Evolutionary conservation across 2,329 filamentous ascomycete species (phyloP), one percentile per base, ranked within the genome.

Genomic region (Ophiostoma sp.): DNA sequence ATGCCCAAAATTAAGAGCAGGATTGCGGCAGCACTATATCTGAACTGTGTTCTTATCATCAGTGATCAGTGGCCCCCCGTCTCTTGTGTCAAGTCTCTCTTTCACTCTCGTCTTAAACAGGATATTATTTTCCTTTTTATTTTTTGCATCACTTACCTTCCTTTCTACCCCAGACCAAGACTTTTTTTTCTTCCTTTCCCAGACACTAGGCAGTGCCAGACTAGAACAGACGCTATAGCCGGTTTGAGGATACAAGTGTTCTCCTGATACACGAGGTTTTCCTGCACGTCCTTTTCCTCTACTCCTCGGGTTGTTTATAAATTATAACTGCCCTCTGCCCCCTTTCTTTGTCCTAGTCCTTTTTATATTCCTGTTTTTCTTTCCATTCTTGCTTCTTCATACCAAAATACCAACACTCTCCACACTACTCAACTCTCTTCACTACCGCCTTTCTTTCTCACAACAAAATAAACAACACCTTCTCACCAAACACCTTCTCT

Each of bases 91-190:
- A n/a, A n/a, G n/a, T 17, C 59, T 19, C 42, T 9, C 66, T 19
- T 31, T 57, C 36, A 25, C 39, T 50, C 42, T 31, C 3, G 42
- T 22, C 31, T 55, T 28, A 33, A 15, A 36, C 19, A 25, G 70
- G 59, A 71, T 52, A 52, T 64, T 50, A 48, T 55, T 71, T 71
- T 71, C 59, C 59, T 63, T 71, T 63, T 36, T n/a, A 15, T 12
- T 50, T 69, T 69, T 3, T 31, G 25, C 9, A 36, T 69, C 45
- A 50, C 28, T 69, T n/a, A 28, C 25, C 50, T 55, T 22, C 11
- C 50, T 55, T 36, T 22, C 39, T 71, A 48, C 55, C 69, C 59
- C 57, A 57, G 59, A 42, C 52, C 52, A 28, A 61, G 50, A 42
- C 59, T 64, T 61, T 45, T 64, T 61, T 45, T 9, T 28, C 19